Percentiles rank a stretch among this genome's conserved stretches.
Evolutionary conservation across 192 early-diverging fungal genomes (phyloP).

Genomic region (Linnemannia exigua): DNA sequence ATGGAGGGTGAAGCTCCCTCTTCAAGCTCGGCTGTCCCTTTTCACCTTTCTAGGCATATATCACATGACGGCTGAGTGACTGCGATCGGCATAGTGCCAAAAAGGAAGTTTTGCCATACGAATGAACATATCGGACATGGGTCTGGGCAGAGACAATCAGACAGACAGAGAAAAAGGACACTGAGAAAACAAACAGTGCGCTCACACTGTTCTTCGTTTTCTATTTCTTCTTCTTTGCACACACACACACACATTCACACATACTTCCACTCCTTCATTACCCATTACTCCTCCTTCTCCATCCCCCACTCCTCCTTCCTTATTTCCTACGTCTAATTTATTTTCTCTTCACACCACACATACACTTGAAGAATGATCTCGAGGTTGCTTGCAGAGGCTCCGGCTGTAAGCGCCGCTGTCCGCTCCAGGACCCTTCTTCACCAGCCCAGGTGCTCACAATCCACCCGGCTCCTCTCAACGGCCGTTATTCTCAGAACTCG

Average conservation of each 20-base stretch:
- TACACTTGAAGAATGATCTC: slow-evolving; percentile 40
- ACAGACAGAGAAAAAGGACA: background rate
- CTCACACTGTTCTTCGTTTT: background rate
- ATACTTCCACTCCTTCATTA: background rate
- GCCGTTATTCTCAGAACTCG: slow-evolving; percentile 26
- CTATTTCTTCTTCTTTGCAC: background rate
- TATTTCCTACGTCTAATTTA: background rate
- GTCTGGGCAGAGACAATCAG: background rate
- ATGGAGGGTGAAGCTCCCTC: background rate
- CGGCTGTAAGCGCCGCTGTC: slow-evolving; percentile 35
- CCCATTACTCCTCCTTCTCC: background rate
- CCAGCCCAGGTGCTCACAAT: slow-evolving; percentile 4
- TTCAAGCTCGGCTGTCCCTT: no score
- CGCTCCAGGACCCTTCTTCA: background rate
- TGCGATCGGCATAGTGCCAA: background rate
- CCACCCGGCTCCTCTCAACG: slow-evolving; percentile 35
- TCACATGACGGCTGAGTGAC: background rate
- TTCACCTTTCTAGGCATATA: background rate
- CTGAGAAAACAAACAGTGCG: background rate
- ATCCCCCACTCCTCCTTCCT: background rate
- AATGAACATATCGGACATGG: background rate
- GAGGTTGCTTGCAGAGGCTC: slow-evolving; percentile 52
- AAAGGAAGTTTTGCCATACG: background rate
- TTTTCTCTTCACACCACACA: background rate
- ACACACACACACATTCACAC: no score